Evolutionary conservation across 129 eudicot genomes (phyloP), one percentile per base, ranked within the genome.

Genomic region (Lactuca sativa): DNA sequence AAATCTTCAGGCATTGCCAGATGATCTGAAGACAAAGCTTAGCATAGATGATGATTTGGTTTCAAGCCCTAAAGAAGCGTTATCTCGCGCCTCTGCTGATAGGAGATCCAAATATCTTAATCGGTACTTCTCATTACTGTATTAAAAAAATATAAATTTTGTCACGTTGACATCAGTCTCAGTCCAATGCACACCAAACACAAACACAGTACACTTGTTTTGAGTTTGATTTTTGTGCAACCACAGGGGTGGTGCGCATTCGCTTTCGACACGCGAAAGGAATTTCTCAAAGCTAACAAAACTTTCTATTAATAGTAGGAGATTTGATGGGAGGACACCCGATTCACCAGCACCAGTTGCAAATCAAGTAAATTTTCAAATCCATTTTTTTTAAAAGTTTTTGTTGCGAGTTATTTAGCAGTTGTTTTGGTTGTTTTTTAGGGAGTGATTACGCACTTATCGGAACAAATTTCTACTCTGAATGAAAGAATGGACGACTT

Each of bases 21-120:
- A 85, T 75, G 98, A 93, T 78, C 75, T 93, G 74, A 93, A 82
- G 86, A 86, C 98, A 49, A 93, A 93, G 83, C 92, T 93, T 41
- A 93, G 95, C 86, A 82, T 93, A 65, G 96, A 93, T 59, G 98
- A 89, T 73, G 98, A 93, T 44, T 41, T 90, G 73, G 95, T 70
- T 49, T 79, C 95, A 10, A 89, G 98, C 79, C 98, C 98, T 16
- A 93, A 87, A 82, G 98, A 93, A 87, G 96, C 96, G n/a, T 81
- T 93, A 70, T 89, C 98, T 36, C 91, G 96, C 56, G 98, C 98
- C 59, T 93, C 97, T 51, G 86, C 98, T 56, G 97, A 93, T 74
- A 73, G 95, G 69, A 83, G 98, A 76, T 77, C 62, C 59, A 89
- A 89, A 77, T 83, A 85, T 79, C 92, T 89, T 53, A 92, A 77